phyloP scores from a whole-genome alignment of 2,329 filamentous ascomycete species.

The Emmonsiellopsis sp. region DNA sequence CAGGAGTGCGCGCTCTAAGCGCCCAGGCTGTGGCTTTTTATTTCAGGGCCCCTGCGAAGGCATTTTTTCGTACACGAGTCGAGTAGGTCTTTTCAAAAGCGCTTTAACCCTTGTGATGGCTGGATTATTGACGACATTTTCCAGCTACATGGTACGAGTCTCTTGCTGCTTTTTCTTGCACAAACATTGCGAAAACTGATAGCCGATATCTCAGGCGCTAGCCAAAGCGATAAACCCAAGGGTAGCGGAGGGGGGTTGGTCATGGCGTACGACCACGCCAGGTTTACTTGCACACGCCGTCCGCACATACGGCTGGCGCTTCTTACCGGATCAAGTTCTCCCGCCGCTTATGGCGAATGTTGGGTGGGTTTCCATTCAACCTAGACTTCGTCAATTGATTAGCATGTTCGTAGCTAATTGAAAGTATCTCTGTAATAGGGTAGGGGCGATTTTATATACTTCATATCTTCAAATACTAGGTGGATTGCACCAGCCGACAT shows the following conservation, averaged over 20 bases:
- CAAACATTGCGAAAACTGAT: background rate
- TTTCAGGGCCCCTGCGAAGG: slow-evolving; percentile 82
- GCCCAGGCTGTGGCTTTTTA: slow-evolving; percentile 83
- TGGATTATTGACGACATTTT: background rate
- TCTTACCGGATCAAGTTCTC: slow-evolving; percentile 56
- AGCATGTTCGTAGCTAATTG: background rate
- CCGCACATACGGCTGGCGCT: slow-evolving; percentile 53
- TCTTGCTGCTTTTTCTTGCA: slow-evolving; percentile 1
- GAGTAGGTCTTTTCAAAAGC: slow-evolving; percentile 52
- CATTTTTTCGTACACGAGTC: slow-evolving; percentile 82
- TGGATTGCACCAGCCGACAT: slow-evolving; percentile 49
- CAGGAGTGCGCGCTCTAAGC: slow-evolving; percentile 72
- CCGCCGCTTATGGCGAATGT: slow-evolving; percentile 57
- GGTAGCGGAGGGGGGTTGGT: slow-evolving; percentile 41
- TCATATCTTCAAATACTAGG: slow-evolving; percentile 53
- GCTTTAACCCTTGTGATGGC: slow-evolving; percentile 10
- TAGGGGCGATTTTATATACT: slow-evolving; percentile 56
- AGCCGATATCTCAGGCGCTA: slow-evolving; percentile 41
- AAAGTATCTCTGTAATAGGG: slow-evolving; percentile 24
- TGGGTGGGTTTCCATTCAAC: slow-evolving; percentile 29
- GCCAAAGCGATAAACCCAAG: slow-evolving; percentile 54
- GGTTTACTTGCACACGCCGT: slow-evolving; percentile 54
- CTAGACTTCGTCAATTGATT: background rate
- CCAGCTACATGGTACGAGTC: slow-evolving; percentile 42
- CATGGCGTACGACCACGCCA: slow-evolving; percentile 52